Percentiles rank a stretch among this genome's conserved stretches.
Conservation (phyloP, 2,329 filamentous ascomycete species). For the Akanthomyces muscarius region DNA sequence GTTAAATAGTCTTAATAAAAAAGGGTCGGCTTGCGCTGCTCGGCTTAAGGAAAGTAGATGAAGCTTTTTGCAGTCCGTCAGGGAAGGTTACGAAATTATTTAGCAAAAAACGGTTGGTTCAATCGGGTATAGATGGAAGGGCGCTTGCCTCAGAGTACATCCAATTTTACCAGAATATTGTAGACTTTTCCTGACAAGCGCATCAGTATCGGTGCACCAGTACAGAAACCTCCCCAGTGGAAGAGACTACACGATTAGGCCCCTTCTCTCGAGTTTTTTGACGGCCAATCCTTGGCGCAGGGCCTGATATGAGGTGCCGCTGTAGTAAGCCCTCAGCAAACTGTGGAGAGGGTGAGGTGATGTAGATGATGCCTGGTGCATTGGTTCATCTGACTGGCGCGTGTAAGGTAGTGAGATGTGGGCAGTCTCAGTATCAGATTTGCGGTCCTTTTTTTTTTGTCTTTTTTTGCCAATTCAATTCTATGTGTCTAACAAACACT, state of each 20-base stretch:
- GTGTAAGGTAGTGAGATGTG: background rate
- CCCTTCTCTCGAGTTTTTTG: background rate
- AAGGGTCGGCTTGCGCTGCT: background rate
- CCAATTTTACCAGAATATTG: background rate
- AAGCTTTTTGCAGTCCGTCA: too few species aligned
- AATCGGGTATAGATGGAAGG: background rate
- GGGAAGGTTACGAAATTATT: background rate
- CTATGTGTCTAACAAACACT: background rate
- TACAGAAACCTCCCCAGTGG: background rate
- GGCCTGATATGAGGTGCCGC: background rate
- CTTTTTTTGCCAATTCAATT: background rate
- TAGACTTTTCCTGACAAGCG: background rate
- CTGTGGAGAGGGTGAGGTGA: constrained; percentile 18
- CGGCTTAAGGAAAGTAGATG: background rate
- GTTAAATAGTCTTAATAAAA: background rate
- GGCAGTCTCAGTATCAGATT: background rate
- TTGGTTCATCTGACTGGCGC: constrained; percentile 14
- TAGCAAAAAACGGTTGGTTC: background rate
- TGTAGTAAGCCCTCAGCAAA: constrained; percentile 18
- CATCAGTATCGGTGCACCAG: too few species aligned
- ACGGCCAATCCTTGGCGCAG: background rate
- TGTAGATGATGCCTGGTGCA: constrained; percentile 14
- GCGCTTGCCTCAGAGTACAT: background rate
- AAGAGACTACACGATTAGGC: background rate
- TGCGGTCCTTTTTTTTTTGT: background rate